Percentiles rank a stretch among this genome's conserved stretches.
phyloP scores from a whole-genome alignment of 495 filamentous ascomycete genomes.

The Durotheca rogersii region DNA sequence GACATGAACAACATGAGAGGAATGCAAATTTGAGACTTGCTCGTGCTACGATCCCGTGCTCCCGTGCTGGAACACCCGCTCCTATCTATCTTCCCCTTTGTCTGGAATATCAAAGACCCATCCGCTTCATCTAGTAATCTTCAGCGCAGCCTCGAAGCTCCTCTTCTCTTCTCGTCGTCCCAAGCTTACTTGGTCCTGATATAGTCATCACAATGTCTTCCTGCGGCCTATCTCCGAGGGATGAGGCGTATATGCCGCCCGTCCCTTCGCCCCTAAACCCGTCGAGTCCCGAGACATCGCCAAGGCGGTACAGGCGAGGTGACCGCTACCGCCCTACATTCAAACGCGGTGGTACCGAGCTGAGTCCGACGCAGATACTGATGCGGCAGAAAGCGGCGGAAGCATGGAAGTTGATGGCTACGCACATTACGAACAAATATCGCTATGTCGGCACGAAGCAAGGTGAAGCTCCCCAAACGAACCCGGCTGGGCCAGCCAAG shows the following conservation, averaged over 20 bases:
- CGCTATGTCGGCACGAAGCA: no score
- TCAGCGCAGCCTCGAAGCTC: neutral
- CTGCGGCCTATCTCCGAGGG: conserved; percentile 8
- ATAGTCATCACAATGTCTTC: conserved; percentile 13
- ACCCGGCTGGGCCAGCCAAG: neutral
- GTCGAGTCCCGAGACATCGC: conserved; percentile 4
- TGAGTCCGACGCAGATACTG: conserved; percentile 35
- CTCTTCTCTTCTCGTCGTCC: neutral
- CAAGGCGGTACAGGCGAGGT: neutral
- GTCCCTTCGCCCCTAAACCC: conserved; percentile 25
- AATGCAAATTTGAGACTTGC: conserved; percentile 3
- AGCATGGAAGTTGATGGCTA: conserved; percentile 29
- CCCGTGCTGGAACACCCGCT: neutral
- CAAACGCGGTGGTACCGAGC: conserved; percentile 4
- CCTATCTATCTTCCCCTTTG: conserved; percentile 4
- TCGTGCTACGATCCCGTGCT: neutral
- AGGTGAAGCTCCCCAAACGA: neutral
- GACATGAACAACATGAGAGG: conserved; percentile 11
- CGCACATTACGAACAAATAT: no score
- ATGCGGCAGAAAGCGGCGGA: conserved; percentile 38
- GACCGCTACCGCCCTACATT: conserved; percentile 7
- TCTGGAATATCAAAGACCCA: conserved; percentile 2
- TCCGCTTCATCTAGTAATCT: neutral
- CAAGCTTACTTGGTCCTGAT: neutral
- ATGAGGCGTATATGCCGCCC: conserved; percentile 9